Evolutionary conservation across 2,329 filamentous ascomycete genomes (phyloP).

Genomic region (Fusarium chaquense): DNA sequence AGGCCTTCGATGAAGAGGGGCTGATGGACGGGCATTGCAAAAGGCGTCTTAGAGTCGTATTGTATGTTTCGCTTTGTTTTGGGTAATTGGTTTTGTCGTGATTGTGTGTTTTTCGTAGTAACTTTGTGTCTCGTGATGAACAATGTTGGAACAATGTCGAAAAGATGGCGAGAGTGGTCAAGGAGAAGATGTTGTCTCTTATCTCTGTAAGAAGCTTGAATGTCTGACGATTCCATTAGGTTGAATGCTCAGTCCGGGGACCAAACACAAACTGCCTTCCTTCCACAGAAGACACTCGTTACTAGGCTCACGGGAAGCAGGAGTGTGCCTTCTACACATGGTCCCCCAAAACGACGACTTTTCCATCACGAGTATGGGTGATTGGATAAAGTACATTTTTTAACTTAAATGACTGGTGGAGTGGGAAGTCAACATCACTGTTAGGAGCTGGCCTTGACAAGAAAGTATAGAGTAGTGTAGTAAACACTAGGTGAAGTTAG

Average conservation of each 20-base stretch:
- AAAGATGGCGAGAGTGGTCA: fast-evolving
- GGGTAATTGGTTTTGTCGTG: not conserved
- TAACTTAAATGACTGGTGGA: not conserved
- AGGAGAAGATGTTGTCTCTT: not conserved
- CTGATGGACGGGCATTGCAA: not conserved
- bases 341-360: not conserved
- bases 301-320: not conserved
- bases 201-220: not conserved
- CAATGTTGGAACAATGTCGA: not conserved
- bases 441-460: not conserved
- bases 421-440: not conserved
- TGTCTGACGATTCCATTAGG: fast-evolving
- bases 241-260: not conserved
- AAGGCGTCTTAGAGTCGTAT: not conserved
- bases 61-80: not conserved
- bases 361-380: not conserved
- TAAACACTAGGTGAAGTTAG: not conserved
- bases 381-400: not conserved
- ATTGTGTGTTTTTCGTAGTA: not conserved
- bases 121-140: not conserved
- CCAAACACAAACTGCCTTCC: not conserved
- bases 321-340: not conserved
- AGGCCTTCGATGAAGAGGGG: not conserved
- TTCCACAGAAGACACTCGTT: not conserved
- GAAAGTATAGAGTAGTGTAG: not conserved